Evolutionary conservation across 495 filamentous ascomycete species (phyloP), one percentile per base, ranked within the genome.

Genomic region (Amorphotheca resinae): DNA sequence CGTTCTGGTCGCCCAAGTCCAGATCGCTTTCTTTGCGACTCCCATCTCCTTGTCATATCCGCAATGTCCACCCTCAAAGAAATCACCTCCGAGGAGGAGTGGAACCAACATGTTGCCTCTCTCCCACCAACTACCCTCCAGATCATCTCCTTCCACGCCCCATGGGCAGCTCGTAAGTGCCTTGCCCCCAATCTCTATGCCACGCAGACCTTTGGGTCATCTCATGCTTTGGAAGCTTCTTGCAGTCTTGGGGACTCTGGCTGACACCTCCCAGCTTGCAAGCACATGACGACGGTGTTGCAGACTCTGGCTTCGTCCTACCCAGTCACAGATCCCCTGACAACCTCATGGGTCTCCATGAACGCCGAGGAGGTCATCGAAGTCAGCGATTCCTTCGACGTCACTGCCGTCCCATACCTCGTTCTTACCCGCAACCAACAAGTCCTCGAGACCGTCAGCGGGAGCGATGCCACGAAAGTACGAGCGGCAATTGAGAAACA

Each of bases 81-180:
- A 32, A 83, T 95, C 64, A 70, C 66, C 36, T 72, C 67, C 41
- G 75, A 81, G 45, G 62, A 69, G 44, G 73, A 73, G 50, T 96
- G 91, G 74, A 59, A 70, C 28, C 52, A 70, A 25, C 69, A 82
- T 57, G 58, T 84, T 42, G 60, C 69, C 37, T 66, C 77, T 15
- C 70, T 88, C 12, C 74, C 83, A 0, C 52, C 77, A 3, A 68
- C 77, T 4, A 70, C 81, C 9, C 73, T 94, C 26, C 64, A 84
- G 37, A 74, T 94, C 52, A 73, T 95, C 53, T 94, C 87, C 59
- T 96, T 96, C 67, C 80, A 95, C 63, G 83, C 93, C 0, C 81
- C 87, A 53, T 96, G 93, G 91, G 91, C 93, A n/a, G 85, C 83
- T 28, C 25, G 22, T 91, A 38, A 33, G 48, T 45, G 38, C 15